These are phyloP conservation scores for Epipyxis sp. DNA, from an alignment of 108 stramenopile genomes.

Conservation along the genomic window DNA sequence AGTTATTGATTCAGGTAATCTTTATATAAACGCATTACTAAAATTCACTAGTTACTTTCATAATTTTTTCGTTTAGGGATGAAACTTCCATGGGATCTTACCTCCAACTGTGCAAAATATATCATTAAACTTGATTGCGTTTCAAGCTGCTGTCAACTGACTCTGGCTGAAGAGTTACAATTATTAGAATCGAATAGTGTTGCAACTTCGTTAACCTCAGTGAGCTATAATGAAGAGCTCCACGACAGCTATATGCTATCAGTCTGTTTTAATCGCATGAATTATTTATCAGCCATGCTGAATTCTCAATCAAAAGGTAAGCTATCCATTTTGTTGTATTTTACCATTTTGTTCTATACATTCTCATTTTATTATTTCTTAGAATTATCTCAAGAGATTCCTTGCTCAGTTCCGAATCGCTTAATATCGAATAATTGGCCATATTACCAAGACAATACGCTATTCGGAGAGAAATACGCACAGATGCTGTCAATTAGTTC, in stretches of 20 bases:
- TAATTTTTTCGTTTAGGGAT: too few relatives aligned
- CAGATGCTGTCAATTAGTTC: too few relatives aligned
- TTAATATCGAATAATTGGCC: slow-evolving; percentile 30
- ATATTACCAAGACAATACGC: slow-evolving; percentile 40
- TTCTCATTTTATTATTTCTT: slow-evolving; percentile 18
- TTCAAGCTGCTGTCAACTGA: slow-evolving; percentile 25
- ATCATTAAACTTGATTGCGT: slow-evolving; percentile 34
- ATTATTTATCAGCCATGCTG: too few relatives aligned
- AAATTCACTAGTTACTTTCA: too few relatives aligned
- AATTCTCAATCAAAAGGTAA: too few relatives aligned
- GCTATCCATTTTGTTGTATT: too few relatives aligned
- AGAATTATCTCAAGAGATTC: neutral
- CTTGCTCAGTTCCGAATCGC: slow-evolving; percentile 30
- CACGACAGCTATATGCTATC: slow-evolving; percentile 37
- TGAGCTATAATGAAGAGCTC: slow-evolving; percentile 12
- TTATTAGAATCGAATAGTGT: slow-evolving; percentile 35
- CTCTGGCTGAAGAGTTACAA: slow-evolving; percentile 38
- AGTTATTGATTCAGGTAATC: slow-evolving; percentile 34
- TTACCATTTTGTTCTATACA: too few relatives aligned
- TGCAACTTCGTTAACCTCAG: neutral
- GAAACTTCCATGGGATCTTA: slow-evolving; percentile 39
- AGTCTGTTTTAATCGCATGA: slow-evolving; percentile 38
- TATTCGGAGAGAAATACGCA: slow-evolving; percentile 40
- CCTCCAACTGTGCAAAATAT: slow-evolving; percentile 33
- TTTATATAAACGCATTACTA: too few relatives aligned